Evolutionary conservation across 148 eudicot species (phyloP), one percentile per base, ranked within the genome.

Genomic region (Vaccinium vitisidaea): DNA sequence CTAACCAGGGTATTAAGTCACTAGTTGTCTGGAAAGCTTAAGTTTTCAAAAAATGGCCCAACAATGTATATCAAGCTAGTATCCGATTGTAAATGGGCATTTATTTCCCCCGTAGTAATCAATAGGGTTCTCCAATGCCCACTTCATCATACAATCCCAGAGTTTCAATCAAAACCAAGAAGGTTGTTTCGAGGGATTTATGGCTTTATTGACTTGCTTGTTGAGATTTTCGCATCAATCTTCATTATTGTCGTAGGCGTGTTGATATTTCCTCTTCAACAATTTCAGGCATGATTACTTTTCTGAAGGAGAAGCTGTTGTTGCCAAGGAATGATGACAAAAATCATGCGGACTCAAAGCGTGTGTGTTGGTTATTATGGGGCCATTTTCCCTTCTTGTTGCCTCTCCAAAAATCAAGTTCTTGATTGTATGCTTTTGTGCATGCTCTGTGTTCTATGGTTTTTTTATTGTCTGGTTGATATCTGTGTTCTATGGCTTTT

Each of bases 281-380:
- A 79, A 79, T 79, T 79, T 77, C 93, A 95, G 98, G 88, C 91
- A 95, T 25, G 98, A 95, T 83, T 94, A 92, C 84, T 91, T 89
- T 77, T 48, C 85, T 3, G 92, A 91, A 77, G 87, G 75, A 82
- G 86, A 95, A 87, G 89, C 90, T 27, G 92, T 86, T 80, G 90
- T 87, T 82, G 92, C 95, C n/a, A 86, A 92, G 79, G 95, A 93
- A 94, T 95, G 89, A 92, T 87, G 91, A 84, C 23, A 81, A 85
- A 79, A 75, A 56, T 52, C 14, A 18, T 1, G 82, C 73, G 3
- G 69, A 75, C 7, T 86, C n/a, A 86, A 58, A 39, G 36, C 4
- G 18, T 58, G 21, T 14, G 5, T 14, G 1, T 52, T 43, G 43
- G 32, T 30, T 69, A 69, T 30, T 27, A 69, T 69, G 18, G 2